Evolutionary conservation across 306 rosid species (phyloP), one percentile per base, ranked within the genome.

Genomic region (Inga leiocalycina): DNA sequence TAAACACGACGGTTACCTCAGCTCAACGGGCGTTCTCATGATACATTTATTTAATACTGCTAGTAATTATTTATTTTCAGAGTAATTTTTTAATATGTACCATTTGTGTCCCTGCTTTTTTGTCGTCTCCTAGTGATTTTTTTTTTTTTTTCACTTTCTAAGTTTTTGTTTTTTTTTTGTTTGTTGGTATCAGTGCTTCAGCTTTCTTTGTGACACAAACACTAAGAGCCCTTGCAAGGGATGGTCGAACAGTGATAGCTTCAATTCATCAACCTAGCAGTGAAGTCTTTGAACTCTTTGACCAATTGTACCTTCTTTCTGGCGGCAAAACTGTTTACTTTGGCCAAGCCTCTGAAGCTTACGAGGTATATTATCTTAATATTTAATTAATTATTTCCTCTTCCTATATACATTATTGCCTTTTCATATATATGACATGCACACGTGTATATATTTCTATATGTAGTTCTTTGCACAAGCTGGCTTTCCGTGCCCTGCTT

Each of bases 261-360:
- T 96, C 99, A 0, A 92, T 96, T 83, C 99, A 96, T 81, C 99
- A 96, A 76, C 99, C 99, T 0, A 96, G 99, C 86, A 96, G 99
- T 92, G 98, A 96, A 91, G 99, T 94, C 39, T 96, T 96, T 80
- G 98, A 94, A 82, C 91, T 96, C 3, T 96, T 96, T 88, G 98
- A 96, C 85, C 97, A 84, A 87, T 71, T 96, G 79, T 96, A 85
- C 82, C 90, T 96, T 90, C 98, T 96, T 72, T 96, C 99, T 39
- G 91, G 98, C 0, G 97, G 99, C 68, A 94, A 96, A 87, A 94
- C 98, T 83, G 97, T 96, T 54, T 96, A 94, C 82, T 96, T 94
- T 79, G 99, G 98, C 41, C 93, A 90, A 77, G 98, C 95, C 73
- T 90, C 95, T 0, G 99, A 96, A 8, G 98, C 99, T 62, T 96